A percentile compares a stretch with the other conserved stretches of the same genome.
Evolutionary conservation across 768 basidiomycete species (phyloP).

Genomic region (Pleurotus eryngii): DNA sequence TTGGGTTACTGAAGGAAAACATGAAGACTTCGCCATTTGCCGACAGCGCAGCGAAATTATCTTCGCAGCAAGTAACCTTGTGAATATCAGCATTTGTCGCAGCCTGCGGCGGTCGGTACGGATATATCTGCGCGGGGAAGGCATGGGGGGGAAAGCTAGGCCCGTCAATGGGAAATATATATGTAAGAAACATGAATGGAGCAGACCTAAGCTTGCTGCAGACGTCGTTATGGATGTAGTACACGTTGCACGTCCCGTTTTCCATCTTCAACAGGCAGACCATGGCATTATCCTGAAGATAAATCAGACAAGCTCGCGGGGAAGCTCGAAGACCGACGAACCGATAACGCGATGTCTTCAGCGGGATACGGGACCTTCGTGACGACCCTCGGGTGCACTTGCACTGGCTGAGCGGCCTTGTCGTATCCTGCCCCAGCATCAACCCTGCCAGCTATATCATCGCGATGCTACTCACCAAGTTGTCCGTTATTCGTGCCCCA

Average conservation of each 20-base stretch:
- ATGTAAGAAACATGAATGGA: conserved; percentile 14
- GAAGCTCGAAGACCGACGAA: conserved; percentile 30
- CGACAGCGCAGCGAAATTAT: conserved; percentile 78
- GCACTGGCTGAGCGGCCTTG: conserved; percentile 66
- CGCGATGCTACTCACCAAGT: conserved; percentile 51
- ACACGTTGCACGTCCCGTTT: conserved; percentile 65
- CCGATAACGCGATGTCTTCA: conserved; percentile 69
- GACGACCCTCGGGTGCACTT: conserved; percentile 76
- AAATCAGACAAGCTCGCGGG: neutral
- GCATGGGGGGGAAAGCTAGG: conserved; percentile 70
- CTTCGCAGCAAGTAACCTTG: conserved; percentile 79
- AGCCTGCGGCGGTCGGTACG: conserved; percentile 82
- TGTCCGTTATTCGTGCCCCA: conserved; percentile 97
- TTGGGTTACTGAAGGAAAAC: conserved; percentile 46
- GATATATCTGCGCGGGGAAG: conserved; percentile 72
- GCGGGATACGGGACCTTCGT: conserved; percentile 73
- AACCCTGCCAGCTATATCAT: neutral
- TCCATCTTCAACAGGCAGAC: conserved; percentile 73
- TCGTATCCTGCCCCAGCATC: conserved; percentile 59
- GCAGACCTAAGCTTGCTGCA: conserved; percentile 68
- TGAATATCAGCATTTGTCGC: conserved; percentile 65
- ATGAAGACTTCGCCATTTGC: conserved; percentile 90
- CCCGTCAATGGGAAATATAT: neutral
- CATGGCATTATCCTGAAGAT: conserved; percentile 71
- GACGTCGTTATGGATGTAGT: conserved; percentile 63